Evolutionary conservation across 768 basidiomycete species (phyloP), one percentile per base, ranked within the genome.

Genomic region (Brasilioporus rufonigricans): DNA sequence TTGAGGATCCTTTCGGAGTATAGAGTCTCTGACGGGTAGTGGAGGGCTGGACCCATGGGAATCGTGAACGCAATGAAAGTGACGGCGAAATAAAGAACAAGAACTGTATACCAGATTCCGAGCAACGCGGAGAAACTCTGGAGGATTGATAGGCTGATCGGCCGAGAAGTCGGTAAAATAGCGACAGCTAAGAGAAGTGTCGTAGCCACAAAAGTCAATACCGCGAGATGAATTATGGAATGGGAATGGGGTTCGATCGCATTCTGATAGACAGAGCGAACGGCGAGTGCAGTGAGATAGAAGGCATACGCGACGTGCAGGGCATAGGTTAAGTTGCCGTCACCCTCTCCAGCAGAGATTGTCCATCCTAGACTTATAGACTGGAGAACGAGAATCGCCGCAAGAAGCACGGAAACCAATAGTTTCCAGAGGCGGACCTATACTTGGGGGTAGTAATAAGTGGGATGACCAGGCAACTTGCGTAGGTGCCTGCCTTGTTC

Each of bases 1-100:
- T 77, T 73, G 33, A 89, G 74, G 0, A 77, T 81, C 70, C 91
- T 91, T 46, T 85, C 78, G 0, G 87, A 82, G 66, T 93, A 94
- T 33, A 95, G 85, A 12, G 72, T 71, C 52, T 85, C 79, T n/a
- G 84, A 74, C 1, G 89, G 87, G 63, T 83, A 91, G 64, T 91
- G 82, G 6, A 95, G 74, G 10, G 77, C 72, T 0, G 94, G 94
- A 0, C 93, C 93, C 35, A 80, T 75, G 3, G 87, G 88, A 2
- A 85, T 86, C 7, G 72, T 74, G 48, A 75, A 65, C 18, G 73
- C 68, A n/a, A 86, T 45, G 33, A 73, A 53, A 52, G 73, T 74
- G 2, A 77, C 71, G 18, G 81, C 35, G 24, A 71, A 65, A 60
- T 86, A 87, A 19, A 87, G 65, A 6, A 61, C 74, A 16, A 87